Evolutionary conservation across 108 stramenopile species (phyloP).

Genomic region (Skeletonema menzelii): DNA sequence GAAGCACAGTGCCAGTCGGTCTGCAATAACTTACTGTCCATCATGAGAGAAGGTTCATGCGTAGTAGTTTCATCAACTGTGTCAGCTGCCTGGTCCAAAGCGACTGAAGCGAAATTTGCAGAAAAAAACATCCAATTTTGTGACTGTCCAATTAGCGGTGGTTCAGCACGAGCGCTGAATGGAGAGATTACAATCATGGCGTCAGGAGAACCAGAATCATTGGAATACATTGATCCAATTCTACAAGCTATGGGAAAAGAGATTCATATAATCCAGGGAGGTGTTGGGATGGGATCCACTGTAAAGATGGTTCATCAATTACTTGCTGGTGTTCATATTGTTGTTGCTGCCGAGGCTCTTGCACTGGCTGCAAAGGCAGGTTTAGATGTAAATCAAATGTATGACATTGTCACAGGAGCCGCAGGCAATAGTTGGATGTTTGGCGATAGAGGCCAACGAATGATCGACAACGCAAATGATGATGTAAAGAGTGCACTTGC

Average conservation of each 20-base stretch:
- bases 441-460: conserved; percentile 66
- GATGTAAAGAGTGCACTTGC: conserved; percentile 58
- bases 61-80: conserved; percentile 77
- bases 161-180: conserved; percentile 58
- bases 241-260: conserved; percentile 62
- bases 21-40: conserved; percentile 37
- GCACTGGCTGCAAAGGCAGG: conserved; percentile 77
- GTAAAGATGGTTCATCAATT: conserved; percentile 84
- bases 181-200: conserved; percentile 78
- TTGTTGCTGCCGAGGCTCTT: conserved; percentile 71
- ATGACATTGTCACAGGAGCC: conserved; percentile 74
- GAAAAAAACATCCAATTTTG: conserved; percentile 46
- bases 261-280: conserved; percentile 65
- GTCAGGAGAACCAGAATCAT: conserved; percentile 34
- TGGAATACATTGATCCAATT: conserved; percentile 37
- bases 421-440: conserved; percentile 85
- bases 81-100: conserved; percentile 58
- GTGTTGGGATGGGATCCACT: conserved; percentile 69
- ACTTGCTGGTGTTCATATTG: conserved; percentile 76
- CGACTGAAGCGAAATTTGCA: conserved; percentile 33
- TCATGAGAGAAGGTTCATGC: conserved; percentile 45
- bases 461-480: conserved; percentile 44
- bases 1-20: conserved; percentile 65
- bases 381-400: conserved; percentile 66
- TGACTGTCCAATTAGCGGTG: conserved; percentile 79